phyloP scores from a whole-genome alignment of 352 stramenopile species.

The Pythium aphanidermatum region DNA sequence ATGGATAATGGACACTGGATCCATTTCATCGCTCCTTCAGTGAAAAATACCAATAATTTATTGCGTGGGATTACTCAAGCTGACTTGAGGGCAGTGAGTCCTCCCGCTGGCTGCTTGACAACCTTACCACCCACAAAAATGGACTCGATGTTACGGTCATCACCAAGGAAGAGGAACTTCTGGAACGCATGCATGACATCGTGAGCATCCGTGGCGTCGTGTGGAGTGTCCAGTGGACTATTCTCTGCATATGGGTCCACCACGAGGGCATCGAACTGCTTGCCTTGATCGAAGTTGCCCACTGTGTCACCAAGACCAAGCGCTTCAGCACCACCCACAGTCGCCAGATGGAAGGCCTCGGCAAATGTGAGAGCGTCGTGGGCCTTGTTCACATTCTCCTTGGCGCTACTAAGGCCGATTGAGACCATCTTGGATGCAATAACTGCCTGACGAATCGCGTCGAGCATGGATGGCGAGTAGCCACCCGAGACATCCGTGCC shows the following conservation, averaged over 20 bases:
- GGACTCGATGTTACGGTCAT: conserved; percentile 86
- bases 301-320: conserved; percentile 75
- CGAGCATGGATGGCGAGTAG: conserved; percentile 93
- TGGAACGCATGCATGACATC: conserved; percentile 79
- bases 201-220: conserved; percentile 33
- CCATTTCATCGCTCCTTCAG: too few relatives aligned
- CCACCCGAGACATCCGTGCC: conserved; percentile 93
- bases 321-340: conserved; percentile 75
- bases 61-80: too few relatives aligned
- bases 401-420: conserved; percentile 51
- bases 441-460: conserved; percentile 86
- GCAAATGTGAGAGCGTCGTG: conserved; percentile 49
- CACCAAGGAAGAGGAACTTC: conserved; percentile 88
- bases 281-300: conserved; percentile 86
- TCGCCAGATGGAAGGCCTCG: conserved; percentile 90
- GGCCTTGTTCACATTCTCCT: conserved; percentile 18
- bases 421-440: conserved; percentile 85
- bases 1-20: too few relatives aligned
- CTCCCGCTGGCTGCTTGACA: conserved; percentile 44
- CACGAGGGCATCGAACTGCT: conserved; percentile 89
- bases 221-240: conserved; percentile 58
- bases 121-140: conserved; percentile 76
- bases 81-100: too few relatives aligned
- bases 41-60: too few relatives aligned
- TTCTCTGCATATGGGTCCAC: conserved; percentile 54